Evolutionary conservation across 2,329 filamentous ascomycete species (phyloP), one percentile per base, ranked within the genome.

Genomic region (Penicillium capsulatum): DNA sequence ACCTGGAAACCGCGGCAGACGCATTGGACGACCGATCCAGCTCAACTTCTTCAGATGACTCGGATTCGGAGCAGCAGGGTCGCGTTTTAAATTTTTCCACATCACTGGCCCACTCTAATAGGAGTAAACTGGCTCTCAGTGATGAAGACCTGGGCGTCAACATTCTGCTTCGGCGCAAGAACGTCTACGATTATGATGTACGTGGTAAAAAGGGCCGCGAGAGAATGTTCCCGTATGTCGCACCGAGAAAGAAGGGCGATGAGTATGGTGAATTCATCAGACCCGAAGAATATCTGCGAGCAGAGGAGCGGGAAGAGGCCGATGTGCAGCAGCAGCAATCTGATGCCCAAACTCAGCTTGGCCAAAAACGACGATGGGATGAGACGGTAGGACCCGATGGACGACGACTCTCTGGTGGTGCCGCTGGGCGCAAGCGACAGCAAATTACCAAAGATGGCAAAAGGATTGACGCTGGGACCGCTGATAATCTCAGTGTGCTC

Each of bases 261-360:
- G 91, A 96, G 49, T 98, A 92, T 65, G 92, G 92, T 42, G 92
- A 98, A 50, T 70, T 94, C 11, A 96, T 98, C 53, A 81, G 89
- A 38, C 86, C 91, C 0, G 92, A 97, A 62, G 92, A 98, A 49
- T 98, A 91, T 59, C 75, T 96, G 1, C 80, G 90, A 42, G 91
- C 90, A 0, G 92, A 98, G 60, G 92, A 97, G 65, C 82, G 88
- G 41, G 88, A 94, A 51, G 80, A 83, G 42, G 74, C 79, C 13
- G 83, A 86, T 28, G 79, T 78, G 9, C 78, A 83, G 36, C 69
- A 79, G 40, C 72, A 72, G 24, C 71, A 75, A 22, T 56, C 67
- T 11, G 71, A 71, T 10, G 73, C 75, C 42, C 72, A 83, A 48
- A 79, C 79, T 36, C 78, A 77, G 31, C 75, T 95, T 14, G 92